Base-by-base conservation (phyloP, 2,329 filamentous ascomycete genomes). In the Chrysoporthe deuterocubensis region DNA sequence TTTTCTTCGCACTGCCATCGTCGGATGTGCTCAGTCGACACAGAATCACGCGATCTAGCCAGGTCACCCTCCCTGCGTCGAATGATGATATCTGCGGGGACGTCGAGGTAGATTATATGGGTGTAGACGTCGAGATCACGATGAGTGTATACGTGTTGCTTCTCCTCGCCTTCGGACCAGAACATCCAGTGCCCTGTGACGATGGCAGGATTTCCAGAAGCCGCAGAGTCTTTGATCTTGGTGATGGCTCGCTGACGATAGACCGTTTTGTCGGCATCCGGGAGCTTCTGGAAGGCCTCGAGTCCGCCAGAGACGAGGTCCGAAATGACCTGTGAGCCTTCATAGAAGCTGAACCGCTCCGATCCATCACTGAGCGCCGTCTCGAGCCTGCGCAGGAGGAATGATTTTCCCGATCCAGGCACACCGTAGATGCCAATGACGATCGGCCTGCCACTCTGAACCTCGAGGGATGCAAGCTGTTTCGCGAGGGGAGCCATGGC, bases 341-440 rank as follows among this genome's bases (percentile, higher is more conserved):
- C 50, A 16, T 54, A 54, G 26, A 54, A 34, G 50, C 50, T 34
- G 13, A 54, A 54, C 5, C 11, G 50, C 26, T 32, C 50, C 13
- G 4, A 5, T 16, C 21, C 50, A 54, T 34, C 26, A 13, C 32
- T 54, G 26, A 54, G 50, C 2, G 16, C 26, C 32, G 21, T 54
- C 13, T 54, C 50, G 21, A 54, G 50, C 50, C 21, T 54, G 50
- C 26, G 14, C 21, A 54, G 50, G 26, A 54, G 50, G 50, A 54
- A 54, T 16, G 50, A 32, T 54, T 54, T 54, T 21, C 50, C 50
- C 3, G 50, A 32, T 6, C 50, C 50, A 6, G 50, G 50, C 26
- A 54, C 26, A 54, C 50, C 50, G 11, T 54, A 54, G 50, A 54
- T 32, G 50, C 50, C 50, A 54, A 54, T 54, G 50, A 54, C 50